A percentile compares a stretch with the other conserved stretches of the same genome.
Evolutionary conservation across 257 asterid species (phyloP).

Genomic region (Euphrasia confusa): DNA sequence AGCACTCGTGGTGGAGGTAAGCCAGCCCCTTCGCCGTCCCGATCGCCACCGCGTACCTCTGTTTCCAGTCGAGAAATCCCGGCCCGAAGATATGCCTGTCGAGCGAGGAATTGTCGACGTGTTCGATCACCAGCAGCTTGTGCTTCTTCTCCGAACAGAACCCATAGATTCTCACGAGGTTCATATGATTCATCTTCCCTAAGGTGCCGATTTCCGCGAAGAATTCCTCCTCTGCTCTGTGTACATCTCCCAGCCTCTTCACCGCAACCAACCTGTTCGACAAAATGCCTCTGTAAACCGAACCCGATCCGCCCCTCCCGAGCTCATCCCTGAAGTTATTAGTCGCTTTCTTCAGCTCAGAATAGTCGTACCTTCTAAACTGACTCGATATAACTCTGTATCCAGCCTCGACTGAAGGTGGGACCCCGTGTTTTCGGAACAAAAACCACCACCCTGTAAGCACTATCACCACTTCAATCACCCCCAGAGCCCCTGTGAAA

Average conservation of each 20-base stretch:
- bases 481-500: slow-evolving; percentile 35
- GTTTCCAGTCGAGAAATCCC: slow-evolving; percentile 38
- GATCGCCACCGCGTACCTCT: slow-evolving; percentile 39
- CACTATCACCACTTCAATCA: slow-evolving; percentile 30
- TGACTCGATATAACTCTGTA: slow-evolving; percentile 43
- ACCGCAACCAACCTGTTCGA: slow-evolving; percentile 49
- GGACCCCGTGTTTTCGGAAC: slow-evolving; percentile 35
- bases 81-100: slow-evolving; percentile 36
- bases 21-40: slow-evolving; percentile 56
- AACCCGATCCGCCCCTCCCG: slow-evolving; percentile 51
- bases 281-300: slow-evolving; percentile 44
- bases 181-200: slow-evolving; percentile 57
- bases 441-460: slow-evolving; percentile 49
- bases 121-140: slow-evolving; percentile 48
- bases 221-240: slow-evolving; percentile 40
- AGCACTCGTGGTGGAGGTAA: slow-evolving; percentile 59
- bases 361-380: slow-evolving; percentile 33
- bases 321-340: slow-evolving; percentile 38
- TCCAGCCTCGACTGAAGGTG: slow-evolving; percentile 49
- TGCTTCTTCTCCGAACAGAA: slow-evolving; percentile 39
- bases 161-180: slow-evolving; percentile 50
- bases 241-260: slow-evolving; percentile 39
- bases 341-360: slow-evolving; percentile 49
- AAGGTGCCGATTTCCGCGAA: slow-evolving; percentile 48
- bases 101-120: slow-evolving; percentile 41